Conservation (phyloP, 306 rosid genomes). For the Vicia faba region DNA sequence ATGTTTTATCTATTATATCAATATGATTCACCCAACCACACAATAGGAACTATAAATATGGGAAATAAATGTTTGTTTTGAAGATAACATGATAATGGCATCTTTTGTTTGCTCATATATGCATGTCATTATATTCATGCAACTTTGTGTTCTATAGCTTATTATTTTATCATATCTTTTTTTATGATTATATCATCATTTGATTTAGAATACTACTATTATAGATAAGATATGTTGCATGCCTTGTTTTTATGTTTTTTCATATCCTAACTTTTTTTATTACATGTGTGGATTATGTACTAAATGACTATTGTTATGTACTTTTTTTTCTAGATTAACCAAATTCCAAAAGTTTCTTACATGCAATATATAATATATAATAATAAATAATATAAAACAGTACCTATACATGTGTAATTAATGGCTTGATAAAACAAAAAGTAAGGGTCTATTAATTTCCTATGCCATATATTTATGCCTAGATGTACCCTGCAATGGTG, state of each 20-base stretch:
- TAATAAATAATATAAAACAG: not conserved
- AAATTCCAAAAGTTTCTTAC: slow-evolving; percentile 12
- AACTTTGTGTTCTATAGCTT: too few species aligned
- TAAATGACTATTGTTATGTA: not conserved
- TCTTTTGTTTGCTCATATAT: too few species aligned
- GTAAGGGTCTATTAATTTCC: not conserved
- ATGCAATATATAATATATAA: not conserved
- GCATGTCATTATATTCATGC: not conserved
- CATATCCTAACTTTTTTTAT: not conserved
- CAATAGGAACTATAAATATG: slow-evolving; percentile 41
- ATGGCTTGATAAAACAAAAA: not conserved
- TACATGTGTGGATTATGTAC: not conserved
- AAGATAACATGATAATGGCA: slow-evolving; percentile 24
- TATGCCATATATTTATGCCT: slow-evolving; percentile 3
- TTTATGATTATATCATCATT: not conserved
- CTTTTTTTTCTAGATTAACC: not conserved
- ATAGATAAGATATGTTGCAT: not conserved
- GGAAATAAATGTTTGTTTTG: slow-evolving; percentile 37
- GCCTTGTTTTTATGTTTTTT: not conserved
- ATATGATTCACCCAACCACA: slow-evolving; percentile 49
- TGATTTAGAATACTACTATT: not conserved
- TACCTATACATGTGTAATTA: not conserved
- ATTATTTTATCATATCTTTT: too few species aligned
- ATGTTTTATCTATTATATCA: slow-evolving; percentile 38
- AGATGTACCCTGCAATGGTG: not conserved